Evolutionary conservation across 176 grass and related monocot genomes (phyloP).

Genomic region (Raddia guianensis): DNA sequence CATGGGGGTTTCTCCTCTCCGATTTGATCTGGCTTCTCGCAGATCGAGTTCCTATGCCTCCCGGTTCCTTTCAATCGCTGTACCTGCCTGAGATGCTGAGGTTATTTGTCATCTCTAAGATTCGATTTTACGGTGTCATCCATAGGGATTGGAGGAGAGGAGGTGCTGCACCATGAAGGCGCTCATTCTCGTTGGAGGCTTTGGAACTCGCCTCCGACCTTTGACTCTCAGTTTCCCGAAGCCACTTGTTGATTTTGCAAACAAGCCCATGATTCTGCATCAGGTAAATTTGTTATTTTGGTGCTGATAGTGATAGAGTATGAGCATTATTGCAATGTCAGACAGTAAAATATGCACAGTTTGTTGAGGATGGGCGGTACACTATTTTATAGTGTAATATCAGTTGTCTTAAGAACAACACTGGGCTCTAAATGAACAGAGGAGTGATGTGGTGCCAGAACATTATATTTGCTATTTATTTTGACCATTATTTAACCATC

Average conservation of each 20-base stretch:
- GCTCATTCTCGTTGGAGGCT: slow-evolving; percentile 92
- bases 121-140: not conserved
- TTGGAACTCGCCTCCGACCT: slow-evolving; percentile 86
- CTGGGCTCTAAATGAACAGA: not conserved
- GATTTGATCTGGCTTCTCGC: slow-evolving; percentile 1
- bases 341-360: not conserved
- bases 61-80: not conserved
- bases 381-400: not conserved
- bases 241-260: slow-evolving; percentile 95
- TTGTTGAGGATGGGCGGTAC: not conserved
- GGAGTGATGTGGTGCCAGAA: not conserved
- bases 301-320: not conserved
- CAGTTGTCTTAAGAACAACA: not conserved
- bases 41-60: not conserved
- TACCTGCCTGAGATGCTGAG: not conserved
- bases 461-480: not conserved
- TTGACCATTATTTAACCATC: not conserved
- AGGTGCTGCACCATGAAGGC: slow-evolving; percentile 66
- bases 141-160: slow-evolving; percentile 26
- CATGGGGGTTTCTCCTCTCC: not conserved
- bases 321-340: not conserved
- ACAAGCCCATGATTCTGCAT: slow-evolving; percentile 97
- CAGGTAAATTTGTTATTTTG: slow-evolving; percentile 53
- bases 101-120: not conserved
- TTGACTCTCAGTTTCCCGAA: slow-evolving; percentile 90